These are phyloP conservation scores for Thelephora terrestris DNA, from an alignment of 1,284 basidiomycete genomes.

Conservation along the genomic window DNA sequence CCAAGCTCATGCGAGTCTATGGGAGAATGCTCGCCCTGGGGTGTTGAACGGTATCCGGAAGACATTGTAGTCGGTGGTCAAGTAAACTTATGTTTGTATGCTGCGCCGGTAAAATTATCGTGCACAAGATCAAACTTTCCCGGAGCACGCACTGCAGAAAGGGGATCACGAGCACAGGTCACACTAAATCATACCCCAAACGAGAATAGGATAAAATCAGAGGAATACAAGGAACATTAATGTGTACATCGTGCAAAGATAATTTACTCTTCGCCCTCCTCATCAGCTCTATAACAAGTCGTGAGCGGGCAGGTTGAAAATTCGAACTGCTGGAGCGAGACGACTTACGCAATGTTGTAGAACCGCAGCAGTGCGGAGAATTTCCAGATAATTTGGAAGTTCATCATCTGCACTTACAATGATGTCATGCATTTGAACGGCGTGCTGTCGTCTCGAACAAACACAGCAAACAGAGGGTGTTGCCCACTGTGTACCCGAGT, in stretches of 20 bases:
- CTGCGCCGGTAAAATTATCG: no score
- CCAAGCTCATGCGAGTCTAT: background rate
- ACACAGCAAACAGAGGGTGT: background rate
- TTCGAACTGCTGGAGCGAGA: background rate
- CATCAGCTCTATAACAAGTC: background rate
- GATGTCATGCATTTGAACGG: background rate
- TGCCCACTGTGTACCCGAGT: background rate
- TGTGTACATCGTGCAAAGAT: background rate
- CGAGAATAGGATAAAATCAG: no score
- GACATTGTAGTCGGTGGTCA: no score
- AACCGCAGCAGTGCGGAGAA: slow-evolving; percentile 51
- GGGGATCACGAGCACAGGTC: no score
- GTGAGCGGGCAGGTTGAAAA: background rate
- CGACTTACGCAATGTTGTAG: slow-evolving; percentile 86
- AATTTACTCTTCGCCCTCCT: background rate
- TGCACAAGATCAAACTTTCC: no score
- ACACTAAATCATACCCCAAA: no score
- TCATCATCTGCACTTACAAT: background rate
- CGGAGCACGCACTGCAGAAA: no score
- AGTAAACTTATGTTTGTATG: no score
- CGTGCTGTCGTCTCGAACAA: background rate
- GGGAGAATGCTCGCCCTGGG: no score
- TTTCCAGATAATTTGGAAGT: background rate
- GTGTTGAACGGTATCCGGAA: no score
- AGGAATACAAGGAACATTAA: no score